These are phyloP conservation scores for Phytophthora kernoviae DNA, from an alignment of 352 stramenopile genomes.

Conservation along the genomic window DNA sequence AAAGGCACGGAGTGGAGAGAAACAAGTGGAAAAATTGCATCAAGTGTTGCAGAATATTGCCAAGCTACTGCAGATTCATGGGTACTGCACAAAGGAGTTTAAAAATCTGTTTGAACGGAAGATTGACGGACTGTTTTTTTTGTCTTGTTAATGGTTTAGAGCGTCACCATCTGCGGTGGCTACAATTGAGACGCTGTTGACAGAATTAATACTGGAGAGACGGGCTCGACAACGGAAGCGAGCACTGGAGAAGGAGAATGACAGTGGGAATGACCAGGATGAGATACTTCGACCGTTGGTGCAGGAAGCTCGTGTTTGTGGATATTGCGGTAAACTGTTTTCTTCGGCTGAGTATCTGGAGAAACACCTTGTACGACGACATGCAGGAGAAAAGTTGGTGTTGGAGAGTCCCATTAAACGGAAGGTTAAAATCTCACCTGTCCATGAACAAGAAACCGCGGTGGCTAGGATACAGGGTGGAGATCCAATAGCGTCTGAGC, in stretches of 20 bases:
- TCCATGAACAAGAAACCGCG: conserved; percentile 1
- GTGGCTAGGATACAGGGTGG: conserved; percentile 13
- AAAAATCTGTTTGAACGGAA: conserved; percentile 2
- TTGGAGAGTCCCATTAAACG: conserved; percentile 16
- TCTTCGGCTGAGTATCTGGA: conserved; percentile 62
- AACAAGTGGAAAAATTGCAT: conserved; percentile 78
- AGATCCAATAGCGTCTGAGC: conserved; percentile 5
- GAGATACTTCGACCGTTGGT: conserved; percentile 13
- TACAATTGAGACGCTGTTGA: conserved; percentile 63
- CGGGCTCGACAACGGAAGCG: conserved; percentile 21
- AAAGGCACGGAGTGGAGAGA: conserved; percentile 44
- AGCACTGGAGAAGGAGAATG: conserved; percentile 6
- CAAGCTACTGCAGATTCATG: conserved; percentile 72
- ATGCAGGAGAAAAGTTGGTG: conserved; percentile 34
- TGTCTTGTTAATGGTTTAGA: conserved; percentile 24
- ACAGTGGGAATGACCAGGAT: conserved; percentile 2
- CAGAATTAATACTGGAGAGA: conserved; percentile 45
- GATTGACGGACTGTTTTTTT: neutral
- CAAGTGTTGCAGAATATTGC: conserved; percentile 77
- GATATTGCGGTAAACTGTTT: conserved; percentile 73
- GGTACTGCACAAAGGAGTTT: conserved; percentile 25
- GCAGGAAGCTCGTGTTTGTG: conserved; percentile 59
- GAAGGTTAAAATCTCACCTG: conserved; percentile 7
- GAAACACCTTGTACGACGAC: conserved; percentile 62
- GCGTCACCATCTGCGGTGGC: conserved; percentile 58